Conservation (phyloP, 352 stramenopile species). For the Thraustochytrium striatum region DNA sequence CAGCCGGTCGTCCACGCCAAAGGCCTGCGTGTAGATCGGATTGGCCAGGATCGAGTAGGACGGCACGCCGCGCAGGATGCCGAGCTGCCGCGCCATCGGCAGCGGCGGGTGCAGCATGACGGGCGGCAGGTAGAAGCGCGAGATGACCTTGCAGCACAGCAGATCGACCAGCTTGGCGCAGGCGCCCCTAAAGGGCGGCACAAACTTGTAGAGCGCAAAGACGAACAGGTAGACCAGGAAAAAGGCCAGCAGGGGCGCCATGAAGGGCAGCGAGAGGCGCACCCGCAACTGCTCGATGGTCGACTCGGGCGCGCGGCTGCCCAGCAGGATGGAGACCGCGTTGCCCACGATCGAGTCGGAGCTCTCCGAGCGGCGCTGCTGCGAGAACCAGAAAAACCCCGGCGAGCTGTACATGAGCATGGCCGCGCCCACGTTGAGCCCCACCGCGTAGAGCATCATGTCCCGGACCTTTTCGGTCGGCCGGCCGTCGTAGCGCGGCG, state of each 20-base stretch:
- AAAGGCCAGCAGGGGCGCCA: background rate
- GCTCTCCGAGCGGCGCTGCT: background rate
- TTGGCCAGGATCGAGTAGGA: conserved; percentile 34
- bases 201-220: background rate
- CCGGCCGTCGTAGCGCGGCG: conserved; percentile 60
- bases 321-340: conserved; percentile 9
- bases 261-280: conserved; percentile 10
- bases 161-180: background rate
- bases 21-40: conserved; percentile 23
- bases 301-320: background rate
- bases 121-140: background rate
- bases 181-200: background rate
- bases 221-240: conserved; percentile 10
- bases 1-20: conserved; percentile 28
- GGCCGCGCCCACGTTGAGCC: conserved; percentile 21
- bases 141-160: conserved; percentile 1
- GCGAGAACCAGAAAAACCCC: conserved; percentile 41
- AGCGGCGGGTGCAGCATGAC: conserved; percentile 24
- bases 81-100: background rate
- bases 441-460: conserved; percentile 9
- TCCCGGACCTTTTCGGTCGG: conserved; percentile 51
- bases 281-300: background rate
- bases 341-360: conserved; percentile 29
- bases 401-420: conserved; percentile 45
- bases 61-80: conserved; percentile 1